Conservation (phyloP, 352 stramenopile genomes). For the Thalassiosira hispida region DNA sequence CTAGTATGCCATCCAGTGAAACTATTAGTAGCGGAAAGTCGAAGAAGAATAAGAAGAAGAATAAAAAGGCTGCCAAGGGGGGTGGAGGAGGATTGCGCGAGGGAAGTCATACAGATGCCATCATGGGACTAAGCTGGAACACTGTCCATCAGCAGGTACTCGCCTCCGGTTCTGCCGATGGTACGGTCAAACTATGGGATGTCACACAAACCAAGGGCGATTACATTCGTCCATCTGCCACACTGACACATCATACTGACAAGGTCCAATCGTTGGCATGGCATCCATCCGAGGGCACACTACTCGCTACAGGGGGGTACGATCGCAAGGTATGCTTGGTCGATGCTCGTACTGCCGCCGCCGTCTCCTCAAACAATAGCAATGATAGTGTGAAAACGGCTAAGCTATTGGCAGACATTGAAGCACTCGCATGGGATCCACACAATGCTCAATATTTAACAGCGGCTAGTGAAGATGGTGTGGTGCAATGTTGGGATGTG, state of each 20-base stretch:
- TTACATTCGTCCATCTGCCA: slow-evolving; percentile 89
- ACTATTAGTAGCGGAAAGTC: slow-evolving; percentile 1
- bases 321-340: slow-evolving; percentile 94
- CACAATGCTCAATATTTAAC: slow-evolving; percentile 92
- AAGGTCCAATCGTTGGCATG: slow-evolving; percentile 97
- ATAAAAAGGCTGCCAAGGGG: slow-evolving; percentile 32
- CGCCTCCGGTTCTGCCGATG: slow-evolving; percentile 96
- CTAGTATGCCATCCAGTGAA: slow-evolving; percentile 21
- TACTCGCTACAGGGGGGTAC: slow-evolving; percentile 95
- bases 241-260: slow-evolving; percentile 96
- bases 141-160: slow-evolving; percentile 95
- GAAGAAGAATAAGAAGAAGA: slow-evolving; percentile 74
- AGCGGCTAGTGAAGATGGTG: slow-evolving; percentile 93
- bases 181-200: slow-evolving; percentile 95
- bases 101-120: slow-evolving; percentile 96
- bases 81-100: slow-evolving; percentile 85
- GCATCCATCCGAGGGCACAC: slow-evolving; percentile 95
- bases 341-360: slow-evolving; percentile 82
- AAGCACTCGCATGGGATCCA: slow-evolving; percentile 92
- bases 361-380: slow-evolving; percentile 5
- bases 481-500: slow-evolving; percentile 94
- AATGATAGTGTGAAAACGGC: slow-evolving; percentile 64
- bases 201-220: slow-evolving; percentile 88
- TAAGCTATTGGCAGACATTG: slow-evolving; percentile 81
- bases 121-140: slow-evolving; percentile 99